Conservation (phyloP, 1,284 basidiomycete genomes). For the Trichosporon coremiiforme region DNA sequence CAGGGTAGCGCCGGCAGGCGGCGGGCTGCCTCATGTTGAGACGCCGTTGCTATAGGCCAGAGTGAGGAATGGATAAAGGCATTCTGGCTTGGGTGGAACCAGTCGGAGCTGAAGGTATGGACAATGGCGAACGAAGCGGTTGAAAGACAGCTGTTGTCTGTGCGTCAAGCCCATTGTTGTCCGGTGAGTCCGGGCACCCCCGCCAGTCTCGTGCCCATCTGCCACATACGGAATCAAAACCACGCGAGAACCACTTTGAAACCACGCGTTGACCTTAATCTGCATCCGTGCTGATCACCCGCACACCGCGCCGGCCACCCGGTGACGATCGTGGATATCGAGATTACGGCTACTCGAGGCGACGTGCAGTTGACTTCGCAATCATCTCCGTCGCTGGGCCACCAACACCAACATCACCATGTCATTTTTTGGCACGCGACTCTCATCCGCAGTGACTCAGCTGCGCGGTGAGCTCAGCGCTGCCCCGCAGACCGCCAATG, state of each 20-base stretch:
- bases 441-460: conserved; percentile 54
- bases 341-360: neutral
- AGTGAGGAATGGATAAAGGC: neutral
- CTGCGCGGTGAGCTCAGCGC: conserved; percentile 54
- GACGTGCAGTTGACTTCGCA: conserved; percentile 4
- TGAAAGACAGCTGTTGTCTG: neutral
- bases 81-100: neutral
- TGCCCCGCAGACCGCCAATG: conserved; percentile 71
- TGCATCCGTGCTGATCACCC: conserved; percentile 8
- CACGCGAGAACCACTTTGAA: neutral
- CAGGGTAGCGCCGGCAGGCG: neutral
- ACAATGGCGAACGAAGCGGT: conserved; percentile 12
- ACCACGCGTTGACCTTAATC: neutral
- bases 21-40: conserved; percentile 11
- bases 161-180: neutral
- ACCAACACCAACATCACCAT: conserved; percentile 17
- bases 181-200: neutral
- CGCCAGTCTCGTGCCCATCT: neutral
- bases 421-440: conserved; percentile 40
- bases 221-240: neutral
- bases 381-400: neutral
- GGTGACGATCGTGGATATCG: conserved; percentile 17
- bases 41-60: neutral
- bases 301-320: neutral
- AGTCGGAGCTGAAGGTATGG: conserved; percentile 1